Evolutionary conservation across 108 stramenopile genomes (phyloP), one percentile per base, ranked within the genome.

Genomic region (Skeletonema grethae): DNA sequence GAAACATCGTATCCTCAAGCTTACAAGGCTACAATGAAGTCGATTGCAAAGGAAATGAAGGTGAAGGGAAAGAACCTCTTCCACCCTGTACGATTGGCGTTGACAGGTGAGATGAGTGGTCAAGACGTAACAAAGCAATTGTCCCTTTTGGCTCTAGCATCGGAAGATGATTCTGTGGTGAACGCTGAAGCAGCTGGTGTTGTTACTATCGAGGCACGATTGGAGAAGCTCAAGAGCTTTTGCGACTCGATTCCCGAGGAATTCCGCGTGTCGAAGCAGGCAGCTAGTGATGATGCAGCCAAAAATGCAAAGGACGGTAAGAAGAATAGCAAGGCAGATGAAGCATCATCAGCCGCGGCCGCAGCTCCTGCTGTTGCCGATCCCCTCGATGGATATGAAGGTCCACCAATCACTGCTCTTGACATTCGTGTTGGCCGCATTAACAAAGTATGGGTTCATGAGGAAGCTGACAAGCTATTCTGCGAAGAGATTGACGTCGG

Each of bases 401-500:
- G 95, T 24, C 95, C 95, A 30, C 90, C 95, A 12, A 93, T 96
- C 73, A 85, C 80, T 4, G 90, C 92, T 50, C 74, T 98, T 11
- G 97, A 97, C 64, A 93, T 98, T 69, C 85, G 95, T 55, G 97
- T 97, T 5, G 98, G 98, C 24, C 70, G 76, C 9, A 90, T 98
- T 61, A 86, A 70, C 41, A 93, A 90, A 69, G 97, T 96, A 31
- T 98, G 98, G 98, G 84, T 92, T 48, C 99, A 99, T 78, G 83
- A 84, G 16, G 97, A 97, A 69, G 85, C 97, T 15, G 99, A 99
- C 57, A 98, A 99, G 76, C 88, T 99, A 1, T 98, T 89, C 79
- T 98, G 98, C 80, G 98, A 99, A 83, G 96, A 98, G 75, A 96
- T 99, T 55, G 97, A 99, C 75, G 88, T 97, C 2, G 99, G 99